Conservation (phyloP, 805 yeast species). For the Candida manassasensis region DNA sequence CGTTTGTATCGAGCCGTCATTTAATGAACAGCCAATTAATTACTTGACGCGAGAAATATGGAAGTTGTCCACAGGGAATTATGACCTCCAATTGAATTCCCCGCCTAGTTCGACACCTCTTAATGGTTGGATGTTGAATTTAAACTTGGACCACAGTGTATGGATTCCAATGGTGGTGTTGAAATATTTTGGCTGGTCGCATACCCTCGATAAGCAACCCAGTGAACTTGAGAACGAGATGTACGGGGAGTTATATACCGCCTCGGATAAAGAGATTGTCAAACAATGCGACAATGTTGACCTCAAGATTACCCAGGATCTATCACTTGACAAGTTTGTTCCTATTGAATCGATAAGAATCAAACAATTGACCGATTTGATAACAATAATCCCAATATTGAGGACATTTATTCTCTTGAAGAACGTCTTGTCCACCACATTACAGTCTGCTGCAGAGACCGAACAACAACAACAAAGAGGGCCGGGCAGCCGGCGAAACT, state of each 20-base stretch:
- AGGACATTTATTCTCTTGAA: conserved; percentile 28
- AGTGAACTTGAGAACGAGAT: background rate
- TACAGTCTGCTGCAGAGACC: conserved; percentile 1
- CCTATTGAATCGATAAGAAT: conserved; percentile 20
- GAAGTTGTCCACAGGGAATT: conserved; percentile 15
- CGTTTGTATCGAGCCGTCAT: conserved; percentile 16
- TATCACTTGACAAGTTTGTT: conserved; percentile 16
- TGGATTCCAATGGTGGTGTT: conserved; percentile 23
- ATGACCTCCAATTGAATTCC: conserved; percentile 11
- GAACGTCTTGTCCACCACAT: conserved; percentile 13
- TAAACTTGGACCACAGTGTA: conserved; percentile 23
- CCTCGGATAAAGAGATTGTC: conserved; percentile 4
- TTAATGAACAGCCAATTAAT: conserved; percentile 12
- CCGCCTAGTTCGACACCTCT: conserved; percentile 2
- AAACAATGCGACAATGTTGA: conserved; percentile 3
- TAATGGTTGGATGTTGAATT: conserved; percentile 20
- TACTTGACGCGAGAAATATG: conserved; percentile 21
- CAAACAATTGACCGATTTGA: conserved; percentile 20
- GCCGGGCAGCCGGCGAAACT: conserved; percentile 9
- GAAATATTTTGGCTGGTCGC: conserved; percentile 24
- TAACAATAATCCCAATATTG: conserved; percentile 22
- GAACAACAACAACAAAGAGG: conserved; percentile 4
- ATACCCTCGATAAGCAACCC: conserved; percentile 3
- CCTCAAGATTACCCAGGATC: conserved; percentile 8
- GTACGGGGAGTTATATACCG: background rate